Percentiles rank a stretch among this genome's conserved stretches.
These are phyloP conservation scores for Cucurbita ficifolia DNA, from an alignment of 306 rosid genomes.

Conservation along the genomic window DNA sequence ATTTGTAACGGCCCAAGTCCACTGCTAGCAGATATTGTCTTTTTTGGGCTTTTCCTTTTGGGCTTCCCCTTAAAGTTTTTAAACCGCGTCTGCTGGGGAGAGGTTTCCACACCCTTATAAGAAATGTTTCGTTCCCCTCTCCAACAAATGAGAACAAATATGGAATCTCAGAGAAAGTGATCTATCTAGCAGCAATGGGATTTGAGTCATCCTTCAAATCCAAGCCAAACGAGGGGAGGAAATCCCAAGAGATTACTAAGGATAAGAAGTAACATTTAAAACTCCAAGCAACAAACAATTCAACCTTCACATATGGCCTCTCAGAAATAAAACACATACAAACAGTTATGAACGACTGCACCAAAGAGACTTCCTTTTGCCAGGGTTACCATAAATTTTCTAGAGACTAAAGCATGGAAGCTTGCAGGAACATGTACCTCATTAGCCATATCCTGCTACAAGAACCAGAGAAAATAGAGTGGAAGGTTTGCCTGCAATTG, in stretches of 20 bases:
- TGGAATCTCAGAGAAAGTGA: no score
- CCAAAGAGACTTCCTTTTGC: neutral
- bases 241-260: neutral
- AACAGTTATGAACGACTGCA: neutral
- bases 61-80: no score
- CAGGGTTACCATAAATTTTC: neutral
- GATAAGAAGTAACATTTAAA: neutral
- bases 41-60: no score
- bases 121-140: no score
- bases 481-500: neutral
- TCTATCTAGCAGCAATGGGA: neutral
- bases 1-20: no score
- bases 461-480: neutral
- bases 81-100: no score
- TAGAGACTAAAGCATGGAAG: neutral
- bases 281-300: neutral
- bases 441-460: neutral
- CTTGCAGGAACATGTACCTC: neutral
- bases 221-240: neutral
- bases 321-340: neutral
- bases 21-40: no score
- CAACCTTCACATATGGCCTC: neutral
- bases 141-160: no score
- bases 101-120: no score
- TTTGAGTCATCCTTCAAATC: neutral